Evolutionary conservation across 2,329 filamentous ascomycete species (phyloP), one percentile per base, ranked within the genome.

Genomic region (Chalaropsis thielavioides): DNA sequence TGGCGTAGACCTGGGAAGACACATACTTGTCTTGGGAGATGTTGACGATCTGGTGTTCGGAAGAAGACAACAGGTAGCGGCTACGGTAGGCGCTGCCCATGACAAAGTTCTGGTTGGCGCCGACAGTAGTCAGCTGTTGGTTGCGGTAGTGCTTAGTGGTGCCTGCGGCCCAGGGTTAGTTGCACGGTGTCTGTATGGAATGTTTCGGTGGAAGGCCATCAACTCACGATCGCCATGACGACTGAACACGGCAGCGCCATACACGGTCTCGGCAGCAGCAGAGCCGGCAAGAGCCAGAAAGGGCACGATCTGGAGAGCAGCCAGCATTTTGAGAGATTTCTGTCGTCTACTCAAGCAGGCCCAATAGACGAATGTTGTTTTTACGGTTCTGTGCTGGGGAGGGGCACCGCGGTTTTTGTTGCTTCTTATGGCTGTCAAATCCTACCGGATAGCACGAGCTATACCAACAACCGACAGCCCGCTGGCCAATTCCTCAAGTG

Each of bases 221-320:
- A 31, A 69, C 72, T 44, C 68, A 74, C 73, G 70, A 64, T 74
- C 73, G 15, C 73, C 73, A 58, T 75, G 73, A 24, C 73, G 73
- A 46, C 68, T 70, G 64, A 74, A 74, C 31, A 75, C 70, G 7
- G 74, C 71, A 1, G 70, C 72, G 27, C 73, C 73, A 41, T 72
- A 73, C 13, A 74, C 69, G 0, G 72, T 73, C 68, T 74, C 73
- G 5, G 73, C 72, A n/a, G 60, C 66, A n/a, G 69, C 70, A 44
- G 63, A 61, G 65, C 65, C 65, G 40, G 67, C 65, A 54, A 70
- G 56, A n/a, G 56, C 63, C 60, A 62, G 11, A 27, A 43, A 41
- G 22, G 41, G 41, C 41, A 54, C 40, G 19, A 51, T n/a, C 51
- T 35, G 19, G 13, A 60, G 63, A 43, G 44, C 56, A 46, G 61